These are phyloP conservation scores for Epichloe elymi DNA, from an alignment of 2,329 filamentous ascomycete species.

Conservation along the genomic window DNA sequence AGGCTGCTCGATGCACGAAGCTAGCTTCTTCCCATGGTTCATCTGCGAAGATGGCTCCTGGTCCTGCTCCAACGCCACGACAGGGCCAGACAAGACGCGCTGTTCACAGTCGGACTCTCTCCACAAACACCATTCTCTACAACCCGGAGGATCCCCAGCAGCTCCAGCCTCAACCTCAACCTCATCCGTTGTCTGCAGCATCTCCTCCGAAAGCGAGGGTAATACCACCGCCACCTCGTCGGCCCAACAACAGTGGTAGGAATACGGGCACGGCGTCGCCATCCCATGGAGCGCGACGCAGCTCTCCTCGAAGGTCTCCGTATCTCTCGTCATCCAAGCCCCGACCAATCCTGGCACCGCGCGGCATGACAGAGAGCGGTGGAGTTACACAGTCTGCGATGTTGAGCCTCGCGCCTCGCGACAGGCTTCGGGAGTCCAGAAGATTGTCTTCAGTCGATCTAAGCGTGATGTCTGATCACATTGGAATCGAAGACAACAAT, in stretches of 20 bases:
- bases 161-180: slow-evolving; percentile 16
- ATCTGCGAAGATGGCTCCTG: slow-evolving; percentile 12
- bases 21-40: slow-evolving; percentile 22
- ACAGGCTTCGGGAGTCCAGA: slow-evolving; percentile 24
- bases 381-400: slow-evolving; percentile 32
- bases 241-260: slow-evolving; percentile 25
- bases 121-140: slow-evolving; percentile 73
- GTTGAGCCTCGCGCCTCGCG: slow-evolving; percentile 34
- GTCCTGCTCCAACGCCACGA: slow-evolving; percentile 21
- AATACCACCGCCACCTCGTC: slow-evolving; percentile 14
- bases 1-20: slow-evolving; percentile 27
- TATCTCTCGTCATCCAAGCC: slow-evolving; percentile 36
- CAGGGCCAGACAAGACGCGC: slow-evolving; percentile 23
- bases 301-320: slow-evolving; percentile 32
- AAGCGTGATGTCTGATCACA: slow-evolving; percentile 59
- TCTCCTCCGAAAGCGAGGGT: slow-evolving; percentile 23
- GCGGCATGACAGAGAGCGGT: slow-evolving; percentile 21
- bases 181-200: slow-evolving; percentile 28
- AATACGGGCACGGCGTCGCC: slow-evolving; percentile 19
- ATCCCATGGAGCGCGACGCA: slow-evolving; percentile 22
- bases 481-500: slow-evolving; percentile 45
- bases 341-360: slow-evolving; percentile 40
- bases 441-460: slow-evolving; percentile 54
- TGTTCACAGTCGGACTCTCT: slow-evolving; percentile 59
- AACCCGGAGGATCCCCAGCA: slow-evolving; percentile 45